Percentiles rank a stretch among this genome's conserved stretches.
phyloP scores from a whole-genome alignment of 2,329 filamentous ascomycete genomes.

The Colletotrichum cereale region DNA sequence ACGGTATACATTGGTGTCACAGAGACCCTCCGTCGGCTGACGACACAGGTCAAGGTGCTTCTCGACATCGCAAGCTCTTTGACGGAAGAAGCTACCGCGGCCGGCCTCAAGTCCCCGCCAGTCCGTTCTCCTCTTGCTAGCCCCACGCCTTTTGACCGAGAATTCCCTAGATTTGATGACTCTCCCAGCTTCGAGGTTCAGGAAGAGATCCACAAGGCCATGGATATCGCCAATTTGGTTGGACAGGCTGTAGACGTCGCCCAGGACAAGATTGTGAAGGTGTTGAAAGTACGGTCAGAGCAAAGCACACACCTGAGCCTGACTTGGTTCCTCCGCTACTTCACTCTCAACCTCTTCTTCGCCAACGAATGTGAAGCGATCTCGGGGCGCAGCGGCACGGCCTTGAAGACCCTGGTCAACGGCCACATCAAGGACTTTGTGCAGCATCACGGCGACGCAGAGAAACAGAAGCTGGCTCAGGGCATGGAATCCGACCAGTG shows the following conservation, averaged over 20 bases:
- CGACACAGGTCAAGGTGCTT: slow-evolving; percentile 93
- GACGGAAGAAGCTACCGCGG: slow-evolving; percentile 54
- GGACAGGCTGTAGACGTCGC: slow-evolving; percentile 85
- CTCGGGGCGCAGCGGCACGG: slow-evolving; percentile 80
- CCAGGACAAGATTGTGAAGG: slow-evolving; percentile 80
- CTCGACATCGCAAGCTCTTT: slow-evolving; percentile 90
- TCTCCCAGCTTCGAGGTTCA: slow-evolving; percentile 64
- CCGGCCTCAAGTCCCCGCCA: slow-evolving; percentile 61
- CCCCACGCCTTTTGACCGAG: slow-evolving; percentile 50
- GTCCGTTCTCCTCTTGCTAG: slow-evolving; percentile 66
- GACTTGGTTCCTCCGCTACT: slow-evolving; percentile 82
- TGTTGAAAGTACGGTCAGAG: slow-evolving; percentile 82
- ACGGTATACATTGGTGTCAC: slow-evolving; percentile 89
- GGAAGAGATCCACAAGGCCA: slow-evolving; percentile 80
- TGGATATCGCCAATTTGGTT: slow-evolving; percentile 83
- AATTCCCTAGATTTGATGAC: slow-evolving; percentile 26
- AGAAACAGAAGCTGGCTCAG: slow-evolving; percentile 80
- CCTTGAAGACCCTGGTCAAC: slow-evolving; percentile 84
- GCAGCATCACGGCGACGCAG: slow-evolving; percentile 75
- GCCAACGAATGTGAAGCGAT: slow-evolving; percentile 89
- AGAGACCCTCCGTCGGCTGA: slow-evolving; percentile 86
- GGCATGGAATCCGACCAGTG: slow-evolving; percentile 86
- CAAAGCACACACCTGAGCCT: slow-evolving; percentile 77
- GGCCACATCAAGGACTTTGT: slow-evolving; percentile 86
- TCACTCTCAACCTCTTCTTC: slow-evolving; percentile 84